Conservation (phyloP, 1,139 yeast species). For the Eremothecium gossypii region DNA sequence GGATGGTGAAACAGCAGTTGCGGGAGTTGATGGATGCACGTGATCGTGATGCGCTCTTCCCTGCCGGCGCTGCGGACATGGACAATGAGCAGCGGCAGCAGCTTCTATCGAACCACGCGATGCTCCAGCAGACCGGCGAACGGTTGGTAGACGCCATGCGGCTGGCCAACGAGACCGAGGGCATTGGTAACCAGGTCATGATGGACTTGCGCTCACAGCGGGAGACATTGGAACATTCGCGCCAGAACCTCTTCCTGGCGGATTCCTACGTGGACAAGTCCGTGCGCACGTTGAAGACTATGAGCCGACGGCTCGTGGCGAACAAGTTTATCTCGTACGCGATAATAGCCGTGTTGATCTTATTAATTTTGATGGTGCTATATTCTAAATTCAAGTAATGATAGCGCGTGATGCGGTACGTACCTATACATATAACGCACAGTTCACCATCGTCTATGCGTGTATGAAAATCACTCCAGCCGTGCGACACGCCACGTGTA, state of each 20-base stretch:
- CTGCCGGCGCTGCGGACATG: constrained; percentile 25
- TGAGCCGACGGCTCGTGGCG: constrained; percentile 94
- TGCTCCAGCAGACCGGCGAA: constrained; percentile 75
- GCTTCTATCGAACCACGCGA: constrained; percentile 65
- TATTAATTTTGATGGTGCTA: constrained; percentile 75
- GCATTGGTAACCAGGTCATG: constrained; percentile 83
- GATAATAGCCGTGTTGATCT: constrained; percentile 80
- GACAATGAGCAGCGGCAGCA: constrained; percentile 72
- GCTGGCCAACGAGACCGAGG: constrained; percentile 86
- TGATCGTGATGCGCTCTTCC: constrained; percentile 22
- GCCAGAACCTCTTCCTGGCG: constrained; percentile 80
- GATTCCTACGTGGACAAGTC: constrained; percentile 90
- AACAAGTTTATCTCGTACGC: constrained; percentile 89
- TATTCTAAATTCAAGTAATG: constrained; percentile 58
- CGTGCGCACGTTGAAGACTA: constrained; percentile 73
- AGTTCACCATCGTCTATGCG: background rate
- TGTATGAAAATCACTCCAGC: too few species aligned
- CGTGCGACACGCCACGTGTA: background rate
- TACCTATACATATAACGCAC: background rate
- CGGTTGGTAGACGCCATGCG: constrained; percentile 82
- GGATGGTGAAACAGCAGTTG: constrained; percentile 19
- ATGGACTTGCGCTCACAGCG: constrained; percentile 86
- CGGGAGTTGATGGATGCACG: constrained; percentile 23
- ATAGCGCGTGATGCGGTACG: background rate
- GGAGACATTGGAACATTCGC: constrained; percentile 78